A percentile compares a stretch with the other conserved stretches of the same genome.
Conservation (phyloP, 2,329 filamentous ascomycete species). For the Immersiporthe knoxdaviesiana region DNA sequence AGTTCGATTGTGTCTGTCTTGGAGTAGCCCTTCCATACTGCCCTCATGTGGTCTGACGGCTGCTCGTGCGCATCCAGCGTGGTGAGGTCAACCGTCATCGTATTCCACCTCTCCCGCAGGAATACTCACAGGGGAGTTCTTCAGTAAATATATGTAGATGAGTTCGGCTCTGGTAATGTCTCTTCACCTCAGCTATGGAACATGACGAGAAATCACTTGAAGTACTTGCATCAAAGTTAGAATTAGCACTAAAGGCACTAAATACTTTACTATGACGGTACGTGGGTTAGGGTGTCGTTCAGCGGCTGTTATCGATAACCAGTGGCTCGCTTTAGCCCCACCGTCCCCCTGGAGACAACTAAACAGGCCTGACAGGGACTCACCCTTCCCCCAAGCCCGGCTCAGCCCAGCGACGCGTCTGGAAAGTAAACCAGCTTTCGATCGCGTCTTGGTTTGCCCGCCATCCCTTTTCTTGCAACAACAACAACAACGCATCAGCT, state of each 20-base stretch:
- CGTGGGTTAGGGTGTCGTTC: background rate
- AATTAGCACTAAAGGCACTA: too few species aligned
- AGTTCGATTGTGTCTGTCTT: conserved; percentile 59
- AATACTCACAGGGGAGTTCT: too few species aligned
- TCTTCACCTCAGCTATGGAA: background rate
- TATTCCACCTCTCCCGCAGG: background rate
- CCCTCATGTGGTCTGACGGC: conserved; percentile 71
- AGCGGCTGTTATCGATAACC: background rate
- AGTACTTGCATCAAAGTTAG: background rate
- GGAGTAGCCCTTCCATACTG: conserved; percentile 75
- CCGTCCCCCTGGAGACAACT: conserved; percentile 18
- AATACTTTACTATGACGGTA: background rate
- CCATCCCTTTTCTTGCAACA: conserved; percentile 1
- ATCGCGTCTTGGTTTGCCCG: conserved; percentile 12
- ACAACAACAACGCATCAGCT: conserved; percentile 1
- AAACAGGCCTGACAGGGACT: conserved; percentile 12
- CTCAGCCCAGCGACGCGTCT: conserved; percentile 16
- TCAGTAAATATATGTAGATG: too few species aligned
- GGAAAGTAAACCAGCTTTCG: conserved; percentile 14
- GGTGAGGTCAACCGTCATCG: conserved; percentile 48
- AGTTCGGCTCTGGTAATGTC: background rate
- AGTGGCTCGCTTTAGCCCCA: background rate
- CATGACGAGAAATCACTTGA: background rate
- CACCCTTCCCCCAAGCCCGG: background rate
- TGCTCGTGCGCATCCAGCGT: conserved; percentile 76